A percentile compares a stretch with the other conserved stretches of the same genome.
These are phyloP conservation scores for Saxophila tyrrhenica DNA, from an alignment of 495 filamentous ascomycete genomes.

Conservation along the genomic window DNA sequence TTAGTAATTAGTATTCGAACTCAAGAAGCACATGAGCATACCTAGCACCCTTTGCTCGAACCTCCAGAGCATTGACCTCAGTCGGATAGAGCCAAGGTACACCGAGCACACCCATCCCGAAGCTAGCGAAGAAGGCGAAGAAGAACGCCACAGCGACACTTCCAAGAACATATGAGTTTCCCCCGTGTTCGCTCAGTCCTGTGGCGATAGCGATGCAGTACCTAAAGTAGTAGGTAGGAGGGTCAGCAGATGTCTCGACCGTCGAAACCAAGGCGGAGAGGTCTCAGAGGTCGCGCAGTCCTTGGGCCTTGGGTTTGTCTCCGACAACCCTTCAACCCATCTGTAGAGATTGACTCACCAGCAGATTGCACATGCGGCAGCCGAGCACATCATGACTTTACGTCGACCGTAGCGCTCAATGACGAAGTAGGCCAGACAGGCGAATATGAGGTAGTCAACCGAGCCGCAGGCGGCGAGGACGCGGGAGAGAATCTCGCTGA, in stretches of 20 bases:
- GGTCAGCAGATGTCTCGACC: no score
- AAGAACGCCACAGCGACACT: constrained; percentile 25
- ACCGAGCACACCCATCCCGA: constrained; percentile 28
- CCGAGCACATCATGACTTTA: constrained; percentile 26
- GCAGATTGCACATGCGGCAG: constrained; percentile 25
- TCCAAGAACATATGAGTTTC: constrained; percentile 21
- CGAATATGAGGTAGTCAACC: constrained; percentile 28
- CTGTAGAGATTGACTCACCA: no score
- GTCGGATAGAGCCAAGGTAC: constrained; percentile 28
- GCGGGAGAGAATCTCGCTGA: constrained; percentile 19
- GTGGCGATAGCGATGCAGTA: constrained; percentile 25
- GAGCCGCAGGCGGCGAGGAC: constrained; percentile 24
- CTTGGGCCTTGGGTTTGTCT: no score
- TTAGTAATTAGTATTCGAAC: background rate
- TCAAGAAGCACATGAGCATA: constrained; percentile 13
- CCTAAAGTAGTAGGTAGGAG: no score
- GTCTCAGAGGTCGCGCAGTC: no score
- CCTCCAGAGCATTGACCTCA: constrained; percentile 27
- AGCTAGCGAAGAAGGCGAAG: constrained; percentile 20
- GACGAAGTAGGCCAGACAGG: constrained; percentile 26
- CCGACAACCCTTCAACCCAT: no score
- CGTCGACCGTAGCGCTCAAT: constrained; percentile 23
- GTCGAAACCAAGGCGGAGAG: no score
- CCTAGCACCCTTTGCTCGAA: constrained; percentile 26
- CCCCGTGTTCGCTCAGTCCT: constrained; percentile 21